Evolutionary conservation across 108 stramenopile genomes (phyloP), one percentile per base, ranked within the genome.

Genomic region (Tribonema minus): DNA sequence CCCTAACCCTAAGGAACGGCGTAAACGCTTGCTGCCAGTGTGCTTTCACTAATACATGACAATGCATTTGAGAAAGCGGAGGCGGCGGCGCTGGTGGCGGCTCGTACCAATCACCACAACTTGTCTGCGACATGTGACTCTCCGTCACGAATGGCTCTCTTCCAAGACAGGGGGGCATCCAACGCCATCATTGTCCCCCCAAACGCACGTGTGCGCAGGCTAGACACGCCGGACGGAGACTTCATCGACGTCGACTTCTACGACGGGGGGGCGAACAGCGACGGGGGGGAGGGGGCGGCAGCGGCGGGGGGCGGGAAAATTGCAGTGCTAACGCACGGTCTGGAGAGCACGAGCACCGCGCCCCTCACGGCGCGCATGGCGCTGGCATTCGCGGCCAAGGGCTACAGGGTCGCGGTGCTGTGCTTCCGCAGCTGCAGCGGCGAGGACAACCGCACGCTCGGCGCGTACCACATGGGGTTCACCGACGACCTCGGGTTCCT

Each of bases 371-470:
- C 70, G 4, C 60, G 33, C 32, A 81, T 81, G 80, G 80, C 80
- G 3, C 64, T 71, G 33, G 80, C 80, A 9, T 63, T 63, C 28
- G 62, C 62, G 9, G 28, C 9, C 31, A 40, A 58, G 58, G 81
- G 81, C 9, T 82, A 72, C 58, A 40, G 54, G 12, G 82, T 86
- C 2, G 82, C 76, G 20, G 76, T 72, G 26, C 64, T 95, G 68
- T 92, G 92, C 80, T 94, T 94, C 84, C 89, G 95, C 32, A 90
- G 92, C 3, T 95, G 95, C 74, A 89, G 86, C 5, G 91, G 90
- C 2, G 72, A 64, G 28, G 89, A 91, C 32, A 91, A 91, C 77
- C 69, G 78, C 28, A 86, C 85, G 0, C 69, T 89, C 27, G 84
- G 87, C n/a, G 86, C 88, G 6, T 94, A 95, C 80, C 94, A 95